Percentiles rank a stretch among this genome's conserved stretches.
Conservation (phyloP, 2,329 filamentous ascomycete genomes). For the Pseudocercospora pini-densiflorae region DNA sequence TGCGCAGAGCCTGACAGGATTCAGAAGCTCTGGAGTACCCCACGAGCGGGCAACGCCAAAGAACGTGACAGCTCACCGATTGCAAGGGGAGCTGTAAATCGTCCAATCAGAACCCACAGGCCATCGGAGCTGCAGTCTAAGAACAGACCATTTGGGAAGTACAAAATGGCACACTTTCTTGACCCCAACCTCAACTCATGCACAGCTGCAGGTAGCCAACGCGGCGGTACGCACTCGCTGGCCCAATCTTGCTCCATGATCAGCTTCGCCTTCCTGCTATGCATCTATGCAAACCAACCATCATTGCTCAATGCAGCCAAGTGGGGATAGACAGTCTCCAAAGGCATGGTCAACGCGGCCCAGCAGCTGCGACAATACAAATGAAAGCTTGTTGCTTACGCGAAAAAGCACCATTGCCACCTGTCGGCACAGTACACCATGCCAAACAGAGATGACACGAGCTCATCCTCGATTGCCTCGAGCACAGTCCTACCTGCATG, state of each 20-base stretch:
- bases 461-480: not conserved
- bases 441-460: constrained; percentile 1
- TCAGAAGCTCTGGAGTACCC: not conserved
- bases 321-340: not conserved
- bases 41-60: not conserved
- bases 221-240: not conserved
- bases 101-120: not conserved
- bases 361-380: not conserved
- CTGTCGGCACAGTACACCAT: not conserved
- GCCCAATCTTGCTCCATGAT: not conserved
- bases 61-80: not conserved
- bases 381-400: not conserved
- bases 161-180: not conserved
- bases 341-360: not conserved
- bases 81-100: not conserved
- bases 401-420: not conserved
- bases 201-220: not conserved
- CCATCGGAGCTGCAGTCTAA: not conserved
- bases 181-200: not conserved
- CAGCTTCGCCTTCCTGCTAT: not conserved
- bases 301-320: not conserved
- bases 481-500: not conserved
- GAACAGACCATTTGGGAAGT: not conserved
- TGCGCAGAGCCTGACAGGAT: constrained; percentile 1
- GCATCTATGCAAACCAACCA: not conserved